Evolutionary conservation across 805 yeast species (phyloP), one percentile per base, ranked within the genome.

Genomic region (Candida oleophila): DNA sequence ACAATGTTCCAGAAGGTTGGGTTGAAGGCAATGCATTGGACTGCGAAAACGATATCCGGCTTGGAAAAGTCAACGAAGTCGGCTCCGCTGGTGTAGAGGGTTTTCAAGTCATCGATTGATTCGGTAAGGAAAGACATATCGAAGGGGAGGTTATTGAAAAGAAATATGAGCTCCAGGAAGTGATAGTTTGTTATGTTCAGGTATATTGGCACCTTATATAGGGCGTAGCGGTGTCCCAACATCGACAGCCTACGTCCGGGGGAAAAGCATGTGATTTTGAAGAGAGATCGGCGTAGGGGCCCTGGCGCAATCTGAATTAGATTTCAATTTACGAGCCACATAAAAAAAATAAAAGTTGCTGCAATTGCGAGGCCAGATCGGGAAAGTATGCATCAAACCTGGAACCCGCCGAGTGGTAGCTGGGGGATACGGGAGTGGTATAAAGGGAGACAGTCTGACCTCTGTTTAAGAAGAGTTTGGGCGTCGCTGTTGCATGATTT

Each of bases 1-100:
- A 81, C 95, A 48, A 86, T 77, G 65, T 94, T 94, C 99, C 99
- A 94, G 63, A 91, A 92, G 28, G 87, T 79, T 15, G 99, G 99
- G 64, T 94, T 94, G 79, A 94, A 91, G 14, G 84, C 82, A 55
- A 94, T 87, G 25, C 87, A 79, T 7, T 74, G 77, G 22, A 88
- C 62, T 3, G 92, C 80, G 48, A 48, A 64, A 32, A 51, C 43
- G 45, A 67, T 51, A 44, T 56, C 51, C 19, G 39, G 38, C 22
- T 52, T 40, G 35, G 60, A 54, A 37, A 58, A 46, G 22, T 51
- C 54, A 18, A 67, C 51, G 49, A 61, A 68, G 22, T 33, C 14
- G 37, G 16, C 38, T 14, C 25, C 16, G 37, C 15, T 30, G n/a
- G 19, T 7, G 25, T 41, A 41, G 37, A 41, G 44, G 8, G 4